Percentiles rank a stretch among this genome's conserved stretches.
Conservation (phyloP, 2,329 filamentous ascomycete species). For the Zelopaecilomyces penicillatus region DNA sequence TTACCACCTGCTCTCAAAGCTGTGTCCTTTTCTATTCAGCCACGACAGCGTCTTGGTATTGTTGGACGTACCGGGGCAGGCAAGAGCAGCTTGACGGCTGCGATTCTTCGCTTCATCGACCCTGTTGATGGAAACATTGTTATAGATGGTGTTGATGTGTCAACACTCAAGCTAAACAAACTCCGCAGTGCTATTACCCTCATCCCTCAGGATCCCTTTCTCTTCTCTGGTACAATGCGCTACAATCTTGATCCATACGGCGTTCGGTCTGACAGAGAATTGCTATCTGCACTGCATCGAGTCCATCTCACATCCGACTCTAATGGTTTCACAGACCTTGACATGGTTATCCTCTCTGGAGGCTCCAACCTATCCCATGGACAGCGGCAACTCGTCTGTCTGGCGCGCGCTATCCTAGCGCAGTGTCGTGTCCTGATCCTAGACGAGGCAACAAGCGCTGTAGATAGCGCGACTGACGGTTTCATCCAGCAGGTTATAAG, state of each 20-base stretch:
- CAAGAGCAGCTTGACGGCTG: slow-evolving; percentile 6
- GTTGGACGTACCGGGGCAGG: slow-evolving; percentile 9
- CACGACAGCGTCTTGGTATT: slow-evolving; percentile 4
- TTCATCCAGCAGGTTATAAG: slow-evolving; percentile 4
- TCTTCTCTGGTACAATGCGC: slow-evolving; percentile 4
- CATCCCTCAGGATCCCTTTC: slow-evolving; percentile 9
- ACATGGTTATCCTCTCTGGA: background rate
- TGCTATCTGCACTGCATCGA: background rate
- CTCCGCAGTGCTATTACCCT: background rate
- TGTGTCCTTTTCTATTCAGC: slow-evolving; percentile 1
- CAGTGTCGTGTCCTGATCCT: slow-evolving; percentile 4
- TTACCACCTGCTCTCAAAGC: background rate
- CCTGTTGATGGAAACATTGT: background rate
- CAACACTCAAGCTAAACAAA: background rate
- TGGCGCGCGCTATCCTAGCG: slow-evolving; percentile 5
- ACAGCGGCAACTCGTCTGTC: slow-evolving; percentile 7
- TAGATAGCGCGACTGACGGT: slow-evolving; percentile 5
- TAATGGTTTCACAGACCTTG: background rate
- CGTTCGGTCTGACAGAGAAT: background rate
- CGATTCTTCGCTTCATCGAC: slow-evolving; percentile 4
- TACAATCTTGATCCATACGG: slow-evolving; percentile 2
- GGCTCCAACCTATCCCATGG: slow-evolving; percentile 6
- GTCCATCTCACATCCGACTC: slow-evolving; percentile 1
- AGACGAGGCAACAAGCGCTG: slow-evolving; percentile 9
- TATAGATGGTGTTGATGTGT: slow-evolving; percentile 2